These are phyloP conservation scores for Trypanosoma boissoni DNA, from an alignment of 208 protist species.

Conservation along the genomic window DNA sequence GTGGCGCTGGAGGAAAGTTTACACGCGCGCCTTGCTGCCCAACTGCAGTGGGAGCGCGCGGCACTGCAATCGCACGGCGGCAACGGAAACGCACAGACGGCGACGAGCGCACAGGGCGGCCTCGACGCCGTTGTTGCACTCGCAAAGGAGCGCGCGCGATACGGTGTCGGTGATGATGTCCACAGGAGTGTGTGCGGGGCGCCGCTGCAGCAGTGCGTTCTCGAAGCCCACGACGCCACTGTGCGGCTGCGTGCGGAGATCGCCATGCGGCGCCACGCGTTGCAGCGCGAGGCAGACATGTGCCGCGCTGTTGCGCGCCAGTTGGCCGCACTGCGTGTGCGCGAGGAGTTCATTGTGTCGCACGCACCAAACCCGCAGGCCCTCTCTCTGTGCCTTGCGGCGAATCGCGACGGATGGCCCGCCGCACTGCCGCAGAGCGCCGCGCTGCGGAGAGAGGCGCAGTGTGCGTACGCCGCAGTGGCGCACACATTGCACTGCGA, in stretches of 20 bases:
- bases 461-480: neutral
- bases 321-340: neutral
- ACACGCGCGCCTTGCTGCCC: constrained; percentile 7
- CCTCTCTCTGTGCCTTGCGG: neutral
- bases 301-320: no score
- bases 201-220: neutral
- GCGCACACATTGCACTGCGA: constrained; percentile 9
- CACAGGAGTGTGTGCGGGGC: no score
- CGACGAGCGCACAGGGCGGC: neutral
- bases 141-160: constrained; percentile 11
- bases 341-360: neutral
- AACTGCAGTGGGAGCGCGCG: constrained; percentile 6
- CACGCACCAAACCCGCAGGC: no score
- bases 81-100: neutral
- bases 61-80: neutral
- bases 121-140: constrained; percentile 11
- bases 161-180: neutral
- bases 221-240: neutral
- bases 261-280: no score
- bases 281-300: no score
- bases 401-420: neutral
- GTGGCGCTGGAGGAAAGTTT: constrained; percentile 3
- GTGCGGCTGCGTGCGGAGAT: neutral
- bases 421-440: neutral
- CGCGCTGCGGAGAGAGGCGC: neutral